Conservation (phyloP, 2,329 filamentous ascomycete species). For the Chalaropsis ovoidea region DNA sequence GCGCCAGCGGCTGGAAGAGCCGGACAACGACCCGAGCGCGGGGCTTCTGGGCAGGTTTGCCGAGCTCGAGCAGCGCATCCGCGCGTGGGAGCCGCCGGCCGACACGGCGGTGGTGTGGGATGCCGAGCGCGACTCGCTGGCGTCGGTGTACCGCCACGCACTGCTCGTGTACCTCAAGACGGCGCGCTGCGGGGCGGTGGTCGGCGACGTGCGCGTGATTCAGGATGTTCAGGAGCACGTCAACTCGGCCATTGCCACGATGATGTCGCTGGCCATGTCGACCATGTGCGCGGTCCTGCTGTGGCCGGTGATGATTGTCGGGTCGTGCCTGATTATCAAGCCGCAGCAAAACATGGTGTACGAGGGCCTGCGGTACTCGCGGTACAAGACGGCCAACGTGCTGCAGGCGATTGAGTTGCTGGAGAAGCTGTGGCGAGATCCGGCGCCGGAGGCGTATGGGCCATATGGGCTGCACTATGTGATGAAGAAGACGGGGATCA, state of each 20-base stretch:
- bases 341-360: constrained; percentile 25
- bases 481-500: constrained; percentile 25
- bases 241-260: constrained; percentile 23
- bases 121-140: constrained; percentile 23
- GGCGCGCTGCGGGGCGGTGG: constrained; percentile 20
- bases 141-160: constrained; percentile 24
- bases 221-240: constrained; percentile 25
- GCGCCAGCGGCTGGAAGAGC: constrained; percentile 22
- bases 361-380: constrained; percentile 23
- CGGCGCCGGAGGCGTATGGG: constrained; percentile 24
- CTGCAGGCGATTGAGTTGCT: constrained; percentile 24
- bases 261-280: constrained; percentile 24
- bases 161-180: constrained; percentile 22
- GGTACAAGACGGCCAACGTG: constrained; percentile 25
- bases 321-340: constrained; percentile 25
- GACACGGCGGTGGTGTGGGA: constrained; percentile 22
- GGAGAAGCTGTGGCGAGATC: constrained; percentile 24
- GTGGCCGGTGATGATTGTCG: constrained; percentile 25
- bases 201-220: constrained; percentile 22
- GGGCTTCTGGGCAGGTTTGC: constrained; percentile 19
- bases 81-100: constrained; percentile 19
- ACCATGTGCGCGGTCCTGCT: constrained; percentile 24
- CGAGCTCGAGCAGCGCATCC: constrained; percentile 21
- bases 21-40: constrained; percentile 14
- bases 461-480: constrained; percentile 25